phyloP scores from a whole-genome alignment of 2,329 filamentous ascomycete species.

The Mycosphaerella sp. region DNA sequence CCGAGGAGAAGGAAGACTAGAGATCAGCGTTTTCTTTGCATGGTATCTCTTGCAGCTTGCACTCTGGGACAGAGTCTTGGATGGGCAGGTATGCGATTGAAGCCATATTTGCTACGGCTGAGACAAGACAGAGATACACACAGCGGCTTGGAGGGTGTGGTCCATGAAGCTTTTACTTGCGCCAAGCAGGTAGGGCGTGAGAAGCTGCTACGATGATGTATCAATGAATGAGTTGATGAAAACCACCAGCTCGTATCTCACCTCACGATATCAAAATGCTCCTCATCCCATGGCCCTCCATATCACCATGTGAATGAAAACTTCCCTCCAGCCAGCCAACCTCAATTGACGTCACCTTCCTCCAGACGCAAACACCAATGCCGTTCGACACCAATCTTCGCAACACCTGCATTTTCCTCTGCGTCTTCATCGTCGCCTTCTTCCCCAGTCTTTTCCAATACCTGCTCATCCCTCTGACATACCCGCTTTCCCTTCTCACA shows the following conservation, averaged over 20 bases:
- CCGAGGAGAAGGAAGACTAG: constrained; percentile 24
- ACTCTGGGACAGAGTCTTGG: constrained; percentile 3
- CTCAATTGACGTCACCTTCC: constrained; percentile 6
- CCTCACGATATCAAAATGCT: not conserved
- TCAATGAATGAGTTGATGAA: not conserved
- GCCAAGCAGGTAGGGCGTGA: not conserved
- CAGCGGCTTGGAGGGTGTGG: not conserved
- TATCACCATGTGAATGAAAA: constrained; percentile 3
- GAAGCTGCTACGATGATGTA: constrained; percentile 3
- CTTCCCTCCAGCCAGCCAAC: constrained; percentile 1
- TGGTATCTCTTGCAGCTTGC: not conserved
- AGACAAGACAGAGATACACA: not conserved
- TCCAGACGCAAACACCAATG: constrained; percentile 14
- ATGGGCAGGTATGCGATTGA: constrained; percentile 1
- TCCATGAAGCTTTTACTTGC: not conserved
- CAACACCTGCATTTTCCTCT: constrained; percentile 42
- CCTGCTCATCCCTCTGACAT: constrained; percentile 31
- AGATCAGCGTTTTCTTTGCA: not conserved
- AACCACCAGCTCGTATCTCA: not conserved
- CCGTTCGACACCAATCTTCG: constrained; percentile 27
- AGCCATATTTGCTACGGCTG: constrained; percentile 4
- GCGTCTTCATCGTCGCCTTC: constrained; percentile 46
- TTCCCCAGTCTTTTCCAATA: constrained; percentile 44
- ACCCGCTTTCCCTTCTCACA: constrained; percentile 24
- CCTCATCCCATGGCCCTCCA: constrained; percentile 6